Base-by-base conservation (phyloP, 176 grass and related monocot genomes). In the Olyra latifolia region DNA sequence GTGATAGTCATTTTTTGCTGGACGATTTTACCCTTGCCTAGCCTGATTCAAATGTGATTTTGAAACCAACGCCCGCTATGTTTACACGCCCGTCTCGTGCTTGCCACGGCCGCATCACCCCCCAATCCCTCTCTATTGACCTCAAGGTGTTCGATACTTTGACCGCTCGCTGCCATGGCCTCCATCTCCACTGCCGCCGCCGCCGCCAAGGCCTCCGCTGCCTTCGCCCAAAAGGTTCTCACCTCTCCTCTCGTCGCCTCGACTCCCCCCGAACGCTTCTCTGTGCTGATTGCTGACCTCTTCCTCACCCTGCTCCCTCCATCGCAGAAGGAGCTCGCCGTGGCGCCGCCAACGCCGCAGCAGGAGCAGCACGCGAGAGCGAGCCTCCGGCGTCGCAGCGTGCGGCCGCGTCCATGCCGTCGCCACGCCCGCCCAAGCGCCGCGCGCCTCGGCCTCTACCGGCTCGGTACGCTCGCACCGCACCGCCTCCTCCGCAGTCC, bases 381-480 rank as follows among this genome's bases (percentile, higher is more conserved):
- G 62, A 71, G 88, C 32, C 68, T 61, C 12, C 72, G 79, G 64
- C 55, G 61, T 15, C n/a, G n/a, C n/a, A n/a, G 59, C 72, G 30
- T 60, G 50, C 1, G 80, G 78, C 9, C 80, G 78, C 14, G 77
- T 85, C 9, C 89, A 89, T 47, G 88, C 95, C 42, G 86, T 94
- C 29, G 85, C 85, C 30, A 83, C 92, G 15, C 92, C 95, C 3
- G 48, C 88, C 1, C 91, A 59, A 10, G 77, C 87, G 1, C 90
- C 87, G 8, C 82, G 95, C 29, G 48, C 86, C 57, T 90, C 92
- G 9, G 78, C 88, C 19, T 69, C 92, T 75, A 98, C 90, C 8
- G 92, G 95, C 43, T 95, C 92, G 66, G 95, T 97, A 86, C 76
- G 72, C 57, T 74, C n/a, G n/a, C n/a, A n/a, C n/a, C n/a, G n/a